phyloP scores from a whole-genome alignment of 768 basidiomycete species.

The Hypholoma sublateritium region DNA sequence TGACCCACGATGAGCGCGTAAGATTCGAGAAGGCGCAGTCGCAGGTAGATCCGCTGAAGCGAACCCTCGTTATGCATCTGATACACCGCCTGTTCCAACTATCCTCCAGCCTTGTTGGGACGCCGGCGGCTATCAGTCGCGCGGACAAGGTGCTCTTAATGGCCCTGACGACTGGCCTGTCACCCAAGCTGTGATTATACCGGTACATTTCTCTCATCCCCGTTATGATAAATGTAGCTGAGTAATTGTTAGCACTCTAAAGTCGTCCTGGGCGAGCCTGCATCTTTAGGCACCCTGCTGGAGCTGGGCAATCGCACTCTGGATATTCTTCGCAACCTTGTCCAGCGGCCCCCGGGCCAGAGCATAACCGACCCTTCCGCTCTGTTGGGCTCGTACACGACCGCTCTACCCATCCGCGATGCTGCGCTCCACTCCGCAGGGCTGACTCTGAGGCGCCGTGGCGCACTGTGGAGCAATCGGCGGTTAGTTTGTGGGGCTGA shows the following conservation, averaged over 20 bases:
- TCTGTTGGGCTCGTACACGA: slow-evolving; percentile 26
- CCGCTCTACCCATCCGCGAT: too few species aligned
- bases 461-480: too few species aligned
- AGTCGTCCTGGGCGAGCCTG: slow-evolving; percentile 77
- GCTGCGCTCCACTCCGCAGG: too few species aligned
- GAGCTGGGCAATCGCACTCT: slow-evolving; percentile 79
- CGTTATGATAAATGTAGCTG: background rate
- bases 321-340: slow-evolving; percentile 72
- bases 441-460: too few species aligned
- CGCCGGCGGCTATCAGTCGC: slow-evolving; percentile 67
- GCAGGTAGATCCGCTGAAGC: slow-evolving; percentile 57
- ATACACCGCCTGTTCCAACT: slow-evolving; percentile 72
- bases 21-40: slow-evolving; percentile 67
- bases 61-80: slow-evolving; percentile 71
- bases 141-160: slow-evolving; percentile 69
- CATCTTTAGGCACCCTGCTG: slow-evolving; percentile 82
- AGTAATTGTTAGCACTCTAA: slow-evolving; percentile 67
- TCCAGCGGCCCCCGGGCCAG: slow-evolving; percentile 59
- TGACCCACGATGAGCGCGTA: slow-evolving; percentile 71
- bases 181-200: slow-evolving; percentile 66
- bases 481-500: too few species aligned
- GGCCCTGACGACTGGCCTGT: slow-evolving; percentile 74
- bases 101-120: slow-evolving; percentile 66
- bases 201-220: slow-evolving; percentile 47
- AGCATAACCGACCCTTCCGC: slow-evolving; percentile 37